Evolutionary conservation across 2,329 filamentous ascomycete species (phyloP).

Genomic region (Sclerotinia nivalis): DNA sequence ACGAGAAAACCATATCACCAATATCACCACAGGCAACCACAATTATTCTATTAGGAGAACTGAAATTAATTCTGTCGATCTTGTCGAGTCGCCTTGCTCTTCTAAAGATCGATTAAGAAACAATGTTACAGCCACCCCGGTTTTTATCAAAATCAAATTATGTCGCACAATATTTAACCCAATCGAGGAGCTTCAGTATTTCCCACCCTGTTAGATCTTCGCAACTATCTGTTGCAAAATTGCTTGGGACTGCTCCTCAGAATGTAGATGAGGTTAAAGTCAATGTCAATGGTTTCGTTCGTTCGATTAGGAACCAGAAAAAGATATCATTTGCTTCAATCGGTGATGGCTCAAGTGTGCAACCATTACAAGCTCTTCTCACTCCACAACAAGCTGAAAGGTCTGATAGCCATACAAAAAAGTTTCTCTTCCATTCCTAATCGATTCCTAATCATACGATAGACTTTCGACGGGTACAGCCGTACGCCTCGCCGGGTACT

Average conservation of each 20-base stretch:
- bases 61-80: constrained; percentile 6
- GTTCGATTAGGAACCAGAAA: constrained; percentile 86
- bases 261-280: constrained; percentile 55
- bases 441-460: constrained; percentile 26
- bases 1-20: not conserved
- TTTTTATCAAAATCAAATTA: constrained; percentile 17
- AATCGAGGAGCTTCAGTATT: constrained; percentile 6
- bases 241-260: constrained; percentile 55
- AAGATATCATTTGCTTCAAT: constrained; percentile 79
- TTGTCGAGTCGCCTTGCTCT: not conserved
- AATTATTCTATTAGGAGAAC: not conserved
- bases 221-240: constrained; percentile 51
- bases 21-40: constrained; percentile 9
- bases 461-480: constrained; percentile 82
- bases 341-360: constrained; percentile 81
- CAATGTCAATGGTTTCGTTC: constrained; percentile 74
- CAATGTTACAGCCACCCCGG: constrained; percentile 19
- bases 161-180: not conserved
- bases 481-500: constrained; percentile 74
- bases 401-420: constrained; percentile 23
- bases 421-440: constrained; percentile 2
- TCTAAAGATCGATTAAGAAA: constrained; percentile 12
- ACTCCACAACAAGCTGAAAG: constrained; percentile 36
- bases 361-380: constrained; percentile 63
- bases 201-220: constrained; percentile 12